A percentile compares a stretch with the other conserved stretches of the same genome.
These are phyloP conservation scores for Jackrogersella multiformis DNA, from an alignment of 495 filamentous ascomycete genomes.

Conservation along the genomic window DNA sequence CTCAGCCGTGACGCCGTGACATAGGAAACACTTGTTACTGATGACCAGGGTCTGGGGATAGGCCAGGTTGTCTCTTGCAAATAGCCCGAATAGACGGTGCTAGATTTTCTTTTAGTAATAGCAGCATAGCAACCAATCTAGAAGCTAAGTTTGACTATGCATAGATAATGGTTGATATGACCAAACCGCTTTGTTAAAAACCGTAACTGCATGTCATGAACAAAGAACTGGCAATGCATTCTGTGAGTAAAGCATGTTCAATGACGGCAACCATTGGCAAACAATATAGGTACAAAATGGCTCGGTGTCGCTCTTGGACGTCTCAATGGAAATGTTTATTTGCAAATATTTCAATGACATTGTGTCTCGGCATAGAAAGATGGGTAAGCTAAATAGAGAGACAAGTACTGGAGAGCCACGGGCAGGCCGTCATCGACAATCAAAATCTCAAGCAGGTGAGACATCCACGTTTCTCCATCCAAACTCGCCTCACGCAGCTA, in stretches of 20 bases:
- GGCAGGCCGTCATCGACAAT: neutral
- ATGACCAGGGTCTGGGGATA: neutral
- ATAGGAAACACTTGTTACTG: neutral
- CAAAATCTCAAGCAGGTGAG: neutral
- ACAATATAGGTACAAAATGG: conserved; percentile 11
- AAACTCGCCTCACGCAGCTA: neutral
- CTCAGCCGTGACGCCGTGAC: neutral
- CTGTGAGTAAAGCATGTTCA: neutral
- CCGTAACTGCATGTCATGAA: neutral
- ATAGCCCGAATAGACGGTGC: neutral
- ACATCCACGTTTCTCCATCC: neutral
- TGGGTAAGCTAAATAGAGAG: conserved; percentile 2
- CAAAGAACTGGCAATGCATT: conserved; percentile 13
- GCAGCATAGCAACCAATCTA: neutral
- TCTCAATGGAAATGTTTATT: neutral
- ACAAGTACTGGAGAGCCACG: neutral
- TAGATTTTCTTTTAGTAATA: neutral
- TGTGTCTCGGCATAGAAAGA: neutral
- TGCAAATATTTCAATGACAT: neutral
- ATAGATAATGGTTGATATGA: neutral
- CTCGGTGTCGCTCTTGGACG: neutral
- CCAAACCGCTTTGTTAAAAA: conserved; percentile 7
- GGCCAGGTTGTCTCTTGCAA: neutral
- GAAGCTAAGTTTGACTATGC: neutral
- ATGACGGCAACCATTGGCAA: neutral